These are phyloP conservation scores for Dioscorea dumetorum DNA, from an alignment of 106 monocot species.

Conservation along the genomic window DNA sequence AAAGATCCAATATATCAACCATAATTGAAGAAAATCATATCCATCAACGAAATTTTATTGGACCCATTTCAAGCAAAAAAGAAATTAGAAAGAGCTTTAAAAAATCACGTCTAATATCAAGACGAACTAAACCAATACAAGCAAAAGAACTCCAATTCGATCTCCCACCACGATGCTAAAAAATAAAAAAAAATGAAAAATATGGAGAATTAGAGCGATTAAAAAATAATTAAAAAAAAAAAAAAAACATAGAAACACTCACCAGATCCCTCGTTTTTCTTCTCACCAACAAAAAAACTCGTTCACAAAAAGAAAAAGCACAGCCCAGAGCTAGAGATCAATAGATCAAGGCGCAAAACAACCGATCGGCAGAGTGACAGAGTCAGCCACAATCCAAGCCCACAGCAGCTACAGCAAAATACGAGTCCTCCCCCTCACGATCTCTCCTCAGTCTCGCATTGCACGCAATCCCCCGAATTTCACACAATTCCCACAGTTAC, in stretches of 20 bases:
- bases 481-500: background rate
- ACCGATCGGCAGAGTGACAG: too few species aligned
- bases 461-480: slow-evolving; percentile 10
- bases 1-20: background rate
- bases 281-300: background rate
- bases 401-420: too few species aligned
- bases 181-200: background rate
- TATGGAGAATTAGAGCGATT: background rate
- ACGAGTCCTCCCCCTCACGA: slow-evolving; percentile 8
- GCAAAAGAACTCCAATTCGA: background rate
- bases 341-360: too few species aligned
- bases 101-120: background rate
- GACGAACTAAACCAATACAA: background rate
- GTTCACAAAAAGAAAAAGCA: too few species aligned
- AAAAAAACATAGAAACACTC: background rate
- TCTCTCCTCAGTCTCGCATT: slow-evolving; percentile 11
- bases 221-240: background rate
- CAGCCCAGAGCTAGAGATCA: too few species aligned
- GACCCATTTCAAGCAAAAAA: background rate
- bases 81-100: background rate
- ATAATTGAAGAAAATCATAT: background rate
- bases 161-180: background rate
- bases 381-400: too few species aligned
- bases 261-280: background rate
- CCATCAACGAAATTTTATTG: background rate